Evolutionary conservation across 768 basidiomycete species (phyloP), one percentile per base, ranked within the genome.

Genomic region (Kondoa malvinella): DNA sequence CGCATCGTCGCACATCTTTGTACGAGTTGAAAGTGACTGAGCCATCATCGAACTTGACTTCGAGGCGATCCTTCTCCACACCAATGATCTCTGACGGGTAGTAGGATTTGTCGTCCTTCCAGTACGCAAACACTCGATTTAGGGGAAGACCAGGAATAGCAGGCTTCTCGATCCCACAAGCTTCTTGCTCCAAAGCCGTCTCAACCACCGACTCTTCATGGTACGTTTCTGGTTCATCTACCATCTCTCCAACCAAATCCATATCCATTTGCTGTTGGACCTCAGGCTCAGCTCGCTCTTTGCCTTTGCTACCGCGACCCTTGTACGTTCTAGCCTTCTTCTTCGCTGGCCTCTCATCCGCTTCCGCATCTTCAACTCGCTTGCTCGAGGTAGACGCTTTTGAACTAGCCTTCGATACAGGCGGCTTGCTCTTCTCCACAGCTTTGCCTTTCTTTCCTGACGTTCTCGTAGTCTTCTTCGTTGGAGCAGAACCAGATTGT

Each of bases 1-100:
- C 77, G 72, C 80, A 81, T 3, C 73, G 74, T 32, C 87, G 83
- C 74, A 89, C 78, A 40, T 83, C 79, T 27, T 80, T 78, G 17
- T 83, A 70, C 31, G 78, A 80, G 40, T 88, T 78, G 1, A 74
- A 74, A 25, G 78, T 81, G 25, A 80, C 75, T 1, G 80, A 81
- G 1, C 73, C 77, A 73, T 89, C 88, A 72, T 89, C 87, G 73
- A 88, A 90, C n/a, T 78, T 77, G 71, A 90, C 75, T 30, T 72
- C 64, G 75, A 83, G 86, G 56, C 70, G 75, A 1, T 72, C 74
- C 33, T 72, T 50, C 3, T 3, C 12, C 56, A 66, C n/a, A 8
- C 16, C 12, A 21, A n/a, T 3, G 66, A 73, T 66, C 14, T 74
- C 30, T 73, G 74, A 29, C 59, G 72, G 27, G 71, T 67, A 64